These are phyloP conservation scores for Euphorbia tirucalli DNA, from an alignment of 345 rosid genomes.

Conservation along the genomic window DNA sequence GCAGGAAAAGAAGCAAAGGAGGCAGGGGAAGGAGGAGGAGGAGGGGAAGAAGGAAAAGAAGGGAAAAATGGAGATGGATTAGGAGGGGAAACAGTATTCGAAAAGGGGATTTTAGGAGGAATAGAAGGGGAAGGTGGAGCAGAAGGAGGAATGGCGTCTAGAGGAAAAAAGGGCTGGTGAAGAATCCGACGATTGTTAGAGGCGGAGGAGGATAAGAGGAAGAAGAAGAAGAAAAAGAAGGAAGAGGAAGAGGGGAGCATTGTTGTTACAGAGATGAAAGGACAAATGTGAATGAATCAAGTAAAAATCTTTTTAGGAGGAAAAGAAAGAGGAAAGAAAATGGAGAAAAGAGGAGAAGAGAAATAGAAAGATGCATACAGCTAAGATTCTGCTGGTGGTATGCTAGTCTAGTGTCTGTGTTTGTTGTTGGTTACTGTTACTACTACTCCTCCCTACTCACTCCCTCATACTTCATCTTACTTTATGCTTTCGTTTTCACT, in stretches of 20 bases:
- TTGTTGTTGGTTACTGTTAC: neutral
- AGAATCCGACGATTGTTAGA: constrained; percentile 57
- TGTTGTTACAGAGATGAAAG: constrained; percentile 14
- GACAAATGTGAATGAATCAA: neutral
- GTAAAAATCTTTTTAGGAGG: neutral
- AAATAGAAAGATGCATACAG: constrained; percentile 52
- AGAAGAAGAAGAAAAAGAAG: constrained; percentile 26
- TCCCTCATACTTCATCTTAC: neutral
- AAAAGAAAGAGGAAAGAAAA: neutral
- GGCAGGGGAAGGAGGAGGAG: constrained; percentile 64
- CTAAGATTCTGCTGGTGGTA: constrained; percentile 64
- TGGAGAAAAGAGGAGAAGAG: neutral
- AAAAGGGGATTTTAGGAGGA: constrained; percentile 49
- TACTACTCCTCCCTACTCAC: neutral
- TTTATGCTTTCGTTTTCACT: neutral
- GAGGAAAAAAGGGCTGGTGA: constrained; percentile 69
- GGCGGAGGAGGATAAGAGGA: constrained; percentile 24
- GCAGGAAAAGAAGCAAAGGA: constrained; percentile 85
- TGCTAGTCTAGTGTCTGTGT: neutral
- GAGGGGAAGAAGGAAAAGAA: constrained; percentile 62
- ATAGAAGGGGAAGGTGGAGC: constrained; percentile 38
- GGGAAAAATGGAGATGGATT: constrained; percentile 74
- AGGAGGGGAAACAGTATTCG: constrained; percentile 39
- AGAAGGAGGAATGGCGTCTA: constrained; percentile 44
- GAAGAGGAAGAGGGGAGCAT: constrained; percentile 32